Evolutionary conservation across 768 basidiomycete species (phyloP).

Genomic region (Steccherinum ochraceum): DNA sequence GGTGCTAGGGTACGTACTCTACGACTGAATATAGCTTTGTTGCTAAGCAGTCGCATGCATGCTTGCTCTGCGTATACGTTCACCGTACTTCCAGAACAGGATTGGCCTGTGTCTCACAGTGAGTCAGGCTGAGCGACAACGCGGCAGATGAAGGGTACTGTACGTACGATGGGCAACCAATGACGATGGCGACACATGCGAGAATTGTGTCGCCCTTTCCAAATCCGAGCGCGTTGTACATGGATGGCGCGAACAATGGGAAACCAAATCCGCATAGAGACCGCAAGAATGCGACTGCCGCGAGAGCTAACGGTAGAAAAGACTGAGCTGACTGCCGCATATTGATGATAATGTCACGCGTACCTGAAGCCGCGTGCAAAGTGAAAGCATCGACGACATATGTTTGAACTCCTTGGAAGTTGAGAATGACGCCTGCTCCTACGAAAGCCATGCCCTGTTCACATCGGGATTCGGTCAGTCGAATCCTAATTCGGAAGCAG

Average conservation of each 20-base stretch:
- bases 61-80: constrained; percentile 35
- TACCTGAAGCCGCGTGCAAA: constrained; percentile 54
- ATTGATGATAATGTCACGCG: constrained; percentile 32
- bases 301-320: no score
- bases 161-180: constrained; percentile 57
- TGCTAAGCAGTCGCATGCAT: background rate
- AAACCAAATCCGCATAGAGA: constrained; percentile 67
- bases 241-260: constrained; percentile 67
- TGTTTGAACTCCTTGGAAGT: constrained; percentile 57
- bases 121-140: background rate
- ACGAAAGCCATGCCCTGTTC: constrained; percentile 61
- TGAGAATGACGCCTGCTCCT: constrained; percentile 59
- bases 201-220: constrained; percentile 65
- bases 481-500: constrained; percentile 30
- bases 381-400: constrained; percentile 67
- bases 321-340: no score
- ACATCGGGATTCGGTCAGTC: background rate
- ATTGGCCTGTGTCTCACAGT: constrained; percentile 25
- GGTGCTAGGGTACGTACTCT: no score
- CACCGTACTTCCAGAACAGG: constrained; percentile 37
- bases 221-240: constrained; percentile 59
- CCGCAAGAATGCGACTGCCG: constrained; percentile 56
- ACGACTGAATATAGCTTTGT: no score
- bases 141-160: background rate
- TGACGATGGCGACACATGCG: constrained; percentile 43